These are phyloP conservation scores for Yamadazyma trypodendri DNA, from an alignment of 1,139 yeast genomes.

Conservation along the genomic window DNA sequence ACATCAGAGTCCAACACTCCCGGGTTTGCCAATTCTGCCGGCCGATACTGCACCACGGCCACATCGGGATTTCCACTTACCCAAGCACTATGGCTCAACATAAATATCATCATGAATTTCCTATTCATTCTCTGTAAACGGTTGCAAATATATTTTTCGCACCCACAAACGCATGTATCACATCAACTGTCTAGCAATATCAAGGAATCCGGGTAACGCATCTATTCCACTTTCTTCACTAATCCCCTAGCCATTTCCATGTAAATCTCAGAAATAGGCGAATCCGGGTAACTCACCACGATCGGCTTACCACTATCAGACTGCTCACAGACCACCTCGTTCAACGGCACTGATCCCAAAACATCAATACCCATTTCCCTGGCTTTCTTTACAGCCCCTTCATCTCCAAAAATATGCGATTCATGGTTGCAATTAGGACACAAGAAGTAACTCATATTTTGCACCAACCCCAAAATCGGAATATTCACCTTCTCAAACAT, in stretches of 20 bases:
- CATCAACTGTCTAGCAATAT: no score
- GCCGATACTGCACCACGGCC: not conserved
- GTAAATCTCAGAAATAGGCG: constrained; percentile 37
- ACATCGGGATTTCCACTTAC: not conserved
- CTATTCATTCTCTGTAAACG: not conserved
- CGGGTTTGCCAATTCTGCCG: not conserved
- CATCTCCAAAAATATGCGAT: constrained; percentile 71
- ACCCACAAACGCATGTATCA: not conserved
- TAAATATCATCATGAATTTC: not conserved
- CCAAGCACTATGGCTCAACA: not conserved
- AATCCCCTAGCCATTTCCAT: constrained; percentile 41
- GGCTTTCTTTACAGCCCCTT: constrained; percentile 64
- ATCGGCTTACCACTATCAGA: constrained; percentile 70
- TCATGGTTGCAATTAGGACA: constrained; percentile 65
- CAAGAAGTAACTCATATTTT: constrained; percentile 75
- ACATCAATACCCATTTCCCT: constrained; percentile 47
- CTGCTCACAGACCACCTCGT: constrained; percentile 57
- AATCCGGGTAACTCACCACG: constrained; percentile 46
- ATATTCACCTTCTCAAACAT: constrained; percentile 74
- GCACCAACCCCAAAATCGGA: constrained; percentile 77
- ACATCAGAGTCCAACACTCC: not conserved
- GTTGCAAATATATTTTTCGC: not conserved
- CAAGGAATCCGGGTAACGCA: no score
- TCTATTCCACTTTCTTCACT: constrained; percentile 8
- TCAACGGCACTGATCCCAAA: constrained; percentile 68